Percentiles rank a stretch among this genome's conserved stretches.
Evolutionary conservation across 2,329 filamentous ascomycete species (phyloP).

Genomic region (Aaosphaeria pasadenensis): DNA sequence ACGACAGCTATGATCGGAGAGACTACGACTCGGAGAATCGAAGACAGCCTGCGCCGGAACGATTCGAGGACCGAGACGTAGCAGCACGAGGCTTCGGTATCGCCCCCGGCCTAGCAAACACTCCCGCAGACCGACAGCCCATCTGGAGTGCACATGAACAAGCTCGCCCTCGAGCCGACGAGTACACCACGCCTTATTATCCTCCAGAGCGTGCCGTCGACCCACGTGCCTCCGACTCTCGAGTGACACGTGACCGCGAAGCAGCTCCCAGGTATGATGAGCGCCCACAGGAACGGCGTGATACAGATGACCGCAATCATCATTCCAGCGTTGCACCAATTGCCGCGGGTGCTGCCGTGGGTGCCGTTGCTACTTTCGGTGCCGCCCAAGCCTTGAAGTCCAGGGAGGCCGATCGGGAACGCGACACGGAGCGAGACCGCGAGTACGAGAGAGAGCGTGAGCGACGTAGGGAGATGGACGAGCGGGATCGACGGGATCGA

Average conservation of each 20-base stretch:
- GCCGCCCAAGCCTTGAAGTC: slow-evolving; percentile 28
- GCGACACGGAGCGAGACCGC: slow-evolving; percentile 28
- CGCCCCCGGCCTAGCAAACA: slow-evolving; percentile 14
- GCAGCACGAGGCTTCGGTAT: slow-evolving; percentile 49
- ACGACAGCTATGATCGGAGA: slow-evolving; percentile 44
- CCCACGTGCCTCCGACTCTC: slow-evolving; percentile 10
- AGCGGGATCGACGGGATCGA: slow-evolving; percentile 21
- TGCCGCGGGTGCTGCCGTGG: slow-evolving; percentile 28
- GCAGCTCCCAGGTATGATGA: slow-evolving; percentile 22
- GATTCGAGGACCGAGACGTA: slow-evolving; percentile 43
- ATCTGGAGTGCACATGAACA: slow-evolving; percentile 17
- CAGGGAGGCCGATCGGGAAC: slow-evolving; percentile 27
- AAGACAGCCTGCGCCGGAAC: slow-evolving; percentile 29
- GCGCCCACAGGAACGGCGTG: slow-evolving; percentile 17
- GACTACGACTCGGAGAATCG: slow-evolving; percentile 39
- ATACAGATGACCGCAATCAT: slow-evolving; percentile 10
- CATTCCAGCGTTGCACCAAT: slow-evolving; percentile 12
- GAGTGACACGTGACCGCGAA: slow-evolving; percentile 16
- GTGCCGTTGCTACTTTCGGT: slow-evolving; percentile 26
- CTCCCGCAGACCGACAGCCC: slow-evolving; percentile 37
- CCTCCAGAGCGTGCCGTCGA: slow-evolving; percentile 25
- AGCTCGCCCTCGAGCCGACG: slow-evolving; percentile 12
- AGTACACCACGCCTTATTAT: slow-evolving; percentile 20
- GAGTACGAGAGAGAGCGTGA: slow-evolving; percentile 32
- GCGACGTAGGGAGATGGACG: slow-evolving; percentile 43